Conservation (phyloP, 2,329 filamentous ascomycete species). For the Phoma sp. region DNA sequence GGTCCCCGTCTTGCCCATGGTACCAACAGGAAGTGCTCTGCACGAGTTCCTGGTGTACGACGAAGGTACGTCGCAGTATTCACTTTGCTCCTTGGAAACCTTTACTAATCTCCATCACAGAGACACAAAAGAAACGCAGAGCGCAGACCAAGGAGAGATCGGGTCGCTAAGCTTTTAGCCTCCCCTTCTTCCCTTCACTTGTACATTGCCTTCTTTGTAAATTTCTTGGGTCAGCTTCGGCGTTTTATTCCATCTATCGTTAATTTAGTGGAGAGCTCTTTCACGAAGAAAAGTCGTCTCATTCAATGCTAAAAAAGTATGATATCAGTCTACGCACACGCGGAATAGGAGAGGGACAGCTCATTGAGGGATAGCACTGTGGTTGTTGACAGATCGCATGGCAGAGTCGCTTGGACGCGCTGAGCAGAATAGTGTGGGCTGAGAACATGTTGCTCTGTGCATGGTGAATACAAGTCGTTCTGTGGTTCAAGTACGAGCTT, state of each 20-base stretch:
- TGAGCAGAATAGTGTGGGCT: too few species aligned
- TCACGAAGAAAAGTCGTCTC: slow-evolving; percentile 8
- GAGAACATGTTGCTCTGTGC: too few species aligned
- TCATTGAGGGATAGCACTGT: not conserved
- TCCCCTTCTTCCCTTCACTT: slow-evolving; percentile 4
- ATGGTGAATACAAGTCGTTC: too few species aligned
- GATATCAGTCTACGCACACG: slow-evolving; percentile 6
- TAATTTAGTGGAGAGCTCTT: slow-evolving; percentile 1
- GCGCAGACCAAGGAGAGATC: slow-evolving; percentile 38
- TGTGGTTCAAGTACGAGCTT: too few species aligned
- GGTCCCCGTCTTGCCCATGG: slow-evolving; percentile 97
- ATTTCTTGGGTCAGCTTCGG: slow-evolving; percentile 25
- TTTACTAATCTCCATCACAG: slow-evolving; percentile 21
- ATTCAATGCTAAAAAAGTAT: slow-evolving; percentile 7
- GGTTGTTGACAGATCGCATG: not conserved
- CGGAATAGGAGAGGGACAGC: not conserved
- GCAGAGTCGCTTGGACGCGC: too few species aligned
- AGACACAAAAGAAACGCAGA: slow-evolving; percentile 35
- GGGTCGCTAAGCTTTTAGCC: slow-evolving; percentile 27
- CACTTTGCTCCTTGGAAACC: too few species aligned
- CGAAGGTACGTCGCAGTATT: slow-evolving; percentile 62
- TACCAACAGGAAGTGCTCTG: slow-evolving; percentile 82
- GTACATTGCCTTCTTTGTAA: slow-evolving; percentile 25
- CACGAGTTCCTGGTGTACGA: slow-evolving; percentile 95
- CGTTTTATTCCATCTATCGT: slow-evolving; percentile 17